Conservation (phyloP, 345 rosid species). For the Xanthoceras sorbifolium region DNA sequence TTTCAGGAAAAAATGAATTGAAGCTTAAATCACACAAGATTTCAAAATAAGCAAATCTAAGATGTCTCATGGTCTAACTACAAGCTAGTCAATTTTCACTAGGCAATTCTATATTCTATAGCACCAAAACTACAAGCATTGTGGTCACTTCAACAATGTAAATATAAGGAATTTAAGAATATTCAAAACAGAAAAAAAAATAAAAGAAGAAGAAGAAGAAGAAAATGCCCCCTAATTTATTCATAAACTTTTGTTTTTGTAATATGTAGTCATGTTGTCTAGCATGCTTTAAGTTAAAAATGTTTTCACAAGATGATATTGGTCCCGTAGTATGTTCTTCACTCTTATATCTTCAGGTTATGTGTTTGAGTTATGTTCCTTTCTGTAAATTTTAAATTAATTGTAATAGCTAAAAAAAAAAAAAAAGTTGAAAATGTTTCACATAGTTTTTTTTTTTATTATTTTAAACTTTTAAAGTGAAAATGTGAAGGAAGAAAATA, state of each 20-base stretch:
- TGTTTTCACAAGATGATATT: too few relatives aligned
- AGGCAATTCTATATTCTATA: background rate
- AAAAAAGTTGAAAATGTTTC: too few relatives aligned
- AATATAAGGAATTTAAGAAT: background rate
- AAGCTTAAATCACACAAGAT: background rate
- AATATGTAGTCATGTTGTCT: background rate
- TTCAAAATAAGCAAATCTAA: background rate
- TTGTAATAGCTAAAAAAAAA: too few relatives aligned
- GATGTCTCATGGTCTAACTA: background rate
- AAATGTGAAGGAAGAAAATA: too few relatives aligned
- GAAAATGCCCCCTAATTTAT: background rate
- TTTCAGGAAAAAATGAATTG: background rate
- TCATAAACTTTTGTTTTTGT: background rate
- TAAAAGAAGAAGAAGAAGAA: background rate
- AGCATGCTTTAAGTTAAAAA: too few relatives aligned
- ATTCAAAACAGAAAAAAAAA: background rate
- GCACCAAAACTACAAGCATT: background rate
- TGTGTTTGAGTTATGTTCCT: too few relatives aligned
- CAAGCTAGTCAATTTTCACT: conserved; percentile 3
- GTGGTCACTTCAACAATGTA: background rate
- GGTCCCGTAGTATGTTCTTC: too few relatives aligned
- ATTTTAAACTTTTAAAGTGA: too few relatives aligned
- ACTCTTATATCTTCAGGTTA: too few relatives aligned
- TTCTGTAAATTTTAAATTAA: too few relatives aligned
- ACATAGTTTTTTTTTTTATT: too few relatives aligned